Conservation (phyloP, 306 rosid species). For the Pachyrhizus erosus region DNA sequence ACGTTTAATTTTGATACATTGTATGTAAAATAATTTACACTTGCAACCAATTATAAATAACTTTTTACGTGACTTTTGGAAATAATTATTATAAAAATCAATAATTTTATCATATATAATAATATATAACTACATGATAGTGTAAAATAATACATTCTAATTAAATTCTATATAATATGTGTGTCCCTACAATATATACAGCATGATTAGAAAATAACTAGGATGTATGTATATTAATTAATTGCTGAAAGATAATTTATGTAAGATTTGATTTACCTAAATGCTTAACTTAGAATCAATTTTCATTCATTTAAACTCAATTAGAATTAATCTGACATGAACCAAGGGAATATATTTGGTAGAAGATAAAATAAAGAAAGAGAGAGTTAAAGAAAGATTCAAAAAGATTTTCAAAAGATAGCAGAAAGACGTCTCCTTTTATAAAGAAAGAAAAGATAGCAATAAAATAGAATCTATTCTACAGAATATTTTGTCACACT, state of each 20-base stretch:
- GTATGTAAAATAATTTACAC: neutral
- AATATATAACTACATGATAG: neutral
- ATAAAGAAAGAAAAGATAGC: constrained; percentile 58
- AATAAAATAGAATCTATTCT: constrained; percentile 65
- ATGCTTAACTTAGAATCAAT: neutral
- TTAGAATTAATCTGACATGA: neutral
- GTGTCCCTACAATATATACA: neutral
- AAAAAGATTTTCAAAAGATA: constrained; percentile 48
- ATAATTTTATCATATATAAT: neutral
- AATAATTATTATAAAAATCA: neutral
- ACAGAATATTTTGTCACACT: constrained; percentile 51
- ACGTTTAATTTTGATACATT: neutral
- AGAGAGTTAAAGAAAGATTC: constrained; percentile 32
- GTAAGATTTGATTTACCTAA: neutral
- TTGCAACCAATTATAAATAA: neutral
- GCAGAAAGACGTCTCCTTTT: constrained; percentile 65
- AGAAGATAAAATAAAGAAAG: constrained; percentile 34
- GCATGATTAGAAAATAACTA: neutral
- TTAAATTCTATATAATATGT: neutral
- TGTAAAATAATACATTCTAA: neutral
- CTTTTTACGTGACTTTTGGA: neutral
- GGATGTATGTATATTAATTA: neutral
- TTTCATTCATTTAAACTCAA: neutral
- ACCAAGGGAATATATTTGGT: constrained; percentile 24
- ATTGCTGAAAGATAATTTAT: neutral